These are phyloP conservation scores for Leishmania arabica DNA, from an alignment of 208 protist species.

Conservation along the genomic window DNA sequence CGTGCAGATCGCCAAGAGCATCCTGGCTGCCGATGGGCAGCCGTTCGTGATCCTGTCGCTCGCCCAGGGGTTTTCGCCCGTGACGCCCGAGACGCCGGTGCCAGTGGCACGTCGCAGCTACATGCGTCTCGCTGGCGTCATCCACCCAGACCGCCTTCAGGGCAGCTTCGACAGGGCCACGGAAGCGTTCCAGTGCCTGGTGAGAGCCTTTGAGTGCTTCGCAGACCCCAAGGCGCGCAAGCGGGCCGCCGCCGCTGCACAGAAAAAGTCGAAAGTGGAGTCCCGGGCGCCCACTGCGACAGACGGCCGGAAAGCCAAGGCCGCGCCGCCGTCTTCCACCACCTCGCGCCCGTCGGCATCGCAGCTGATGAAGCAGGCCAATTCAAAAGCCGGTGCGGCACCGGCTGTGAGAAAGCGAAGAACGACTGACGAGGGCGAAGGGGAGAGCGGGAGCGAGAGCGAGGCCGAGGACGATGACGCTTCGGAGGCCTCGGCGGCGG, in stretches of 20 bases:
- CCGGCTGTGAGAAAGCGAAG: constrained; percentile 22
- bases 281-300: background rate
- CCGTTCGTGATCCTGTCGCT: constrained; percentile 67
- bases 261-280: background rate
- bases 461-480: constrained; percentile 30
- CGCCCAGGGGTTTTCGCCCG: constrained; percentile 54
- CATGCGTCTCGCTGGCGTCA: constrained; percentile 72
- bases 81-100: constrained; percentile 59
- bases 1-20: constrained; percentile 45
- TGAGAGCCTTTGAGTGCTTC: constrained; percentile 81
- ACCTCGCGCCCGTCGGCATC: background rate
- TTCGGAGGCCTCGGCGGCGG: constrained; percentile 25
- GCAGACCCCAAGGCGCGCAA: constrained; percentile 68
- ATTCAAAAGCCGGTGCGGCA: background rate
- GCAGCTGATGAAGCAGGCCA: background rate
- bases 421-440: constrained; percentile 16
- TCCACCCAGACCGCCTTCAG: constrained; percentile 88
- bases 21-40: constrained; percentile 53
- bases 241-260: constrained; percentile 20
- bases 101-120: constrained; percentile 78
- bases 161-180: constrained; percentile 62
- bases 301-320: background rate
- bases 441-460: constrained; percentile 19
- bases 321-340: background rate
- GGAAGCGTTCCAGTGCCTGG: constrained; percentile 83